Evolutionary conservation across 441 rosid species (phyloP).

Genomic region (Populus trichocarpa): DNA sequence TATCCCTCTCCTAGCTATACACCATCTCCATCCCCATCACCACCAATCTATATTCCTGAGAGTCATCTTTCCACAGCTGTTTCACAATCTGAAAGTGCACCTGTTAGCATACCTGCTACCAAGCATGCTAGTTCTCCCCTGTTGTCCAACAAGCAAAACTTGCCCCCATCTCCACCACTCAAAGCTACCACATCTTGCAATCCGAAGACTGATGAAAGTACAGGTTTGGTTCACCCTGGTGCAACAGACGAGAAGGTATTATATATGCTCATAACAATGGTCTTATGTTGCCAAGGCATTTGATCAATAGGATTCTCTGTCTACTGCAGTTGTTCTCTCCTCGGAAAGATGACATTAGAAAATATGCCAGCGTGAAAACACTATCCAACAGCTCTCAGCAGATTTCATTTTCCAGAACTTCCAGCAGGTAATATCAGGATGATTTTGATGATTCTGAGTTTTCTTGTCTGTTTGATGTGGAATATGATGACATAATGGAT

Average conservation of each 20-base stretch:
- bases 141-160: conserved; percentile 39
- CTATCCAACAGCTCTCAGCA: conserved; percentile 47
- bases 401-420: conserved; percentile 62
- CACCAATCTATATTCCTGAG: conserved; percentile 51
- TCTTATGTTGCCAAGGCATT: background rate
- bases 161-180: conserved; percentile 56
- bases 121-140: conserved; percentile 40
- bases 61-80: conserved; percentile 30
- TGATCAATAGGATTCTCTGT: background rate
- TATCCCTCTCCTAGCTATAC: conserved; percentile 63
- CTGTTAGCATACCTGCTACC: conserved; percentile 50
- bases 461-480: conserved; percentile 78
- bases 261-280: conserved; percentile 6
- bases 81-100: conserved; percentile 79
- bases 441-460: conserved; percentile 73
- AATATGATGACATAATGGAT: conserved; percentile 56
- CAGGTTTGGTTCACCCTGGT: conserved; percentile 38
- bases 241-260: conserved; percentile 64
- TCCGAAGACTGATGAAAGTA: conserved; percentile 38
- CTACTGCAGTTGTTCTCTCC: conserved; percentile 40
- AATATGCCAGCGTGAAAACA: conserved; percentile 44
- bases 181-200: conserved; percentile 38
- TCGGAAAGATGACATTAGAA: conserved; percentile 58
- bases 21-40: conserved; percentile 72
- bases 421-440: conserved; percentile 70